phyloP scores from a whole-genome alignment of 371 early-diverging fungal genomes.

The Syncephalastrum contaminatum region DNA sequence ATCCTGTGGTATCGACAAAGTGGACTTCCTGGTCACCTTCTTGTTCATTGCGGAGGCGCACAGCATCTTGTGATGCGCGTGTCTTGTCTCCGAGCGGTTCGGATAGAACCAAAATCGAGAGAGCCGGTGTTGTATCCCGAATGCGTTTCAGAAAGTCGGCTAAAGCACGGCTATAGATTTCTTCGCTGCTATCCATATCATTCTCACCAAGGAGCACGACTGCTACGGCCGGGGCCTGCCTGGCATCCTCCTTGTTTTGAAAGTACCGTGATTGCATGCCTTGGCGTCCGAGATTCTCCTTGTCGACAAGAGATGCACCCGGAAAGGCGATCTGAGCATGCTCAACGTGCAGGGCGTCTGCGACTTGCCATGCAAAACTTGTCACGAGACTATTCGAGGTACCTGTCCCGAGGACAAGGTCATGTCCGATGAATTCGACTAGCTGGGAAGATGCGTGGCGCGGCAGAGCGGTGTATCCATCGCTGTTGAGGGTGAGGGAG shows the following conservation, averaged over 20 bases:
- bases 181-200: slow-evolving; percentile 16
- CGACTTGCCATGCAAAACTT: slow-evolving; percentile 40
- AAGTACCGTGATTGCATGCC: slow-evolving; percentile 40
- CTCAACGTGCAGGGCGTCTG: slow-evolving; percentile 25
- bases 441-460: slow-evolving; percentile 9
- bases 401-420: slow-evolving; percentile 27
- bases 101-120: slow-evolving; percentile 34
- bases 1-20: slow-evolving; percentile 45
- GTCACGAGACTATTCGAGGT: slow-evolving; percentile 27
- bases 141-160: slow-evolving; percentile 23
- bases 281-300: neutral
- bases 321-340: slow-evolving; percentile 33
- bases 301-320: slow-evolving; percentile 29
- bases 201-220: slow-evolving; percentile 31
- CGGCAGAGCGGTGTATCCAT: slow-evolving; percentile 16
- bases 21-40: slow-evolving; percentile 31
- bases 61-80: slow-evolving; percentile 39
- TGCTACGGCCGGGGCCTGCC: slow-evolving; percentile 19
- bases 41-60: slow-evolving; percentile 21
- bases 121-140: slow-evolving; percentile 13
- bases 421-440: slow-evolving; percentile 45
- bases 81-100: slow-evolving; percentile 42
- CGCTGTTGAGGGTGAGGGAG: slow-evolving; percentile 18
- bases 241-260: slow-evolving; percentile 8
- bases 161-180: slow-evolving; percentile 17